Base-by-base conservation (phyloP, 2,329 filamentous ascomycete genomes). In the Massarina eburnea region DNA sequence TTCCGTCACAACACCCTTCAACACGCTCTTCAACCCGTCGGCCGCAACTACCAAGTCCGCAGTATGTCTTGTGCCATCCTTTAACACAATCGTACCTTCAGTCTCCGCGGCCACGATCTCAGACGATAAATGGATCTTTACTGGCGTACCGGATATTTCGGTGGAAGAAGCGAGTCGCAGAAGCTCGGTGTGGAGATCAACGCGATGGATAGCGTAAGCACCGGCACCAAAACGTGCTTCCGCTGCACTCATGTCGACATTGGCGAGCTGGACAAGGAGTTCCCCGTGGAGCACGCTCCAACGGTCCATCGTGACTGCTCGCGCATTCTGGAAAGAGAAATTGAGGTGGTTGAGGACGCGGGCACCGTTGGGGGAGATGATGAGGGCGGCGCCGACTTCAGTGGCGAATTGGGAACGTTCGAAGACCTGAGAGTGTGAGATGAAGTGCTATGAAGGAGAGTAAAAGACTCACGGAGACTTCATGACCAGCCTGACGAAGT, bases 381-480 rank as follows among this genome's bases (percentile, higher is more conserved):
- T 81, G n/a, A 86, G 75, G 0, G 82, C 82, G 3, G 83, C 82
- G 0, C 82, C 83, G 1, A 74, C 67, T 61, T 85, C 82, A 40
- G 71, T 76, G 14, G 77, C 76, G 26, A 84, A 76, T 1, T 70
- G 69, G 0, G 80, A 83, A 57, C 81, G 76, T 52, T 68, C 63
- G 22, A 65, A 48, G n/a, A n/a, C n/a, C n/a, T n/a, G n/a, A n/a
- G n/a, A n/a, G n/a, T n/a, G n/a, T n/a, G n/a, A n/a, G n/a, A n/a
- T n/a, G n/a, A n/a, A n/a, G n/a, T n/a, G n/a, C n/a, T n/a, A n/a
- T n/a, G n/a, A n/a, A n/a, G n/a, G n/a, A n/a, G n/a, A n/a, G n/a
- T n/a, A n/a, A n/a, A n/a, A n/a, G n/a, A n/a, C n/a, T n/a, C 4
- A 66, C 42, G 6, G 58, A 63, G 2, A 65, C 52, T 2, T 42